Evolutionary conservation across 768 basidiomycete genomes (phyloP).

Genomic region (Thelephora ganbajun): DNA sequence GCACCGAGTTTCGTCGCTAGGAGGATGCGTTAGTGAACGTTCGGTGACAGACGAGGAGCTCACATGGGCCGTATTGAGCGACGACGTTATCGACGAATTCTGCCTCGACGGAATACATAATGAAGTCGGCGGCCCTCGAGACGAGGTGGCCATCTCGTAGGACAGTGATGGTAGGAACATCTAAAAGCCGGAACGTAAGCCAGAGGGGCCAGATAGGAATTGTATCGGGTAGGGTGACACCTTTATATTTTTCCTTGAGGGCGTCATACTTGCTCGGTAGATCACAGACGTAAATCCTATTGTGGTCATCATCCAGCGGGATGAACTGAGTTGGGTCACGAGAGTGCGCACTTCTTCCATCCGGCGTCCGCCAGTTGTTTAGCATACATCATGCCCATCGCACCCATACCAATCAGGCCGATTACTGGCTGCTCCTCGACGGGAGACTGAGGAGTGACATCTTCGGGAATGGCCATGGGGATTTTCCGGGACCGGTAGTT

Average conservation of each 20-base stretch:
- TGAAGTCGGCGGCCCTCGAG: conserved; percentile 80
- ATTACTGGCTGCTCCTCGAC: conserved; percentile 54
- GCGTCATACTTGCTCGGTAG: conserved; percentile 56
- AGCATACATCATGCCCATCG: conserved; percentile 95
- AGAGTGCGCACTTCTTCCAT: conserved; percentile 57
- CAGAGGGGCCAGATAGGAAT: background rate
- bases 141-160: conserved; percentile 77
- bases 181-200: conserved; percentile 17
- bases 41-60: conserved; percentile 16
- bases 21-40: background rate
- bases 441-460: conserved; percentile 22
- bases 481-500: background rate
- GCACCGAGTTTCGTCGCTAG: conserved; percentile 86
- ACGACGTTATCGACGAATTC: conserved; percentile 80
- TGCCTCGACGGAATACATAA: conserved; percentile 92
- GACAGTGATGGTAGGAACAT: conserved; percentile 46
- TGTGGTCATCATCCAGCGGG: conserved; percentile 1
- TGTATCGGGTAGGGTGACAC: conserved; percentile 21
- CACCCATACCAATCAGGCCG: conserved; percentile 93
- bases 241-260: conserved; percentile 44
- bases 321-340: background rate
- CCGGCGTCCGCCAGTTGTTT: conserved; percentile 62
- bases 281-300: conserved; percentile 86
- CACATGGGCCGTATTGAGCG: conserved; percentile 82
- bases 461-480: background rate